Base-by-base conservation (phyloP, 1,139 yeast genomes). In the Trichomonascaceae sp. region DNA sequence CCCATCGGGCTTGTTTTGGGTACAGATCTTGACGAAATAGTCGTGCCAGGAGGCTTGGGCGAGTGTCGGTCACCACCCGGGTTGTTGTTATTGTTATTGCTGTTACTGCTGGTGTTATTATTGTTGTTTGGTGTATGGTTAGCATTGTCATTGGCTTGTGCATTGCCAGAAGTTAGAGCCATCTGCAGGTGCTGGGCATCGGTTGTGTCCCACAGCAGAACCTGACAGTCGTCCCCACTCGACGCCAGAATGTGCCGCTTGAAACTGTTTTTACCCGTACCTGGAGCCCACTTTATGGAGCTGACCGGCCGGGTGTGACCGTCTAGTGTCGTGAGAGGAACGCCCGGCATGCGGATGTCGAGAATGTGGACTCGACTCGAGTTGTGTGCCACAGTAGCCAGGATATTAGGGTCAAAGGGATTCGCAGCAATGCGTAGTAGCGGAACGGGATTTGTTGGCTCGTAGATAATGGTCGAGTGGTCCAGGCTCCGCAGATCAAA, bases 381-480 rank as follows among this genome's bases (percentile, higher is more conserved):
- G 48, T 77, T 74, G 32, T 75, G 73, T 4, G 82, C 87, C 36
- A 87, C 64, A 1, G 95, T 76, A 1, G 96, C 95, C 42, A 85
- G 67, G 40, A 82, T 72, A 52, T 87, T 84, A 6, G 71, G 63
- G 54, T 89, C 94, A 30, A 72, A 65, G 28, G 84, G 81, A 28
- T 87, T 80, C 0, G 95, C 74, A 16, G 81, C 74, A 11, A 89
- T 61, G 40, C 89, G 67, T 28, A 89, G 59, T 33, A 89, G 60
- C 2, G 95, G 93, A 27, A 65, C 64, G 1, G 73, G 65, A 34
- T 61, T 63, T 17, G 53, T 42, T 1, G 77, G 76, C 50, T 89
- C 98, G 54, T 84, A 89, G 17, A 89, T 79, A 43, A 89, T 89
- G 2, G 98, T 89, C 9, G 94, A 81, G 55, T 87, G 97, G 43